Conservation (phyloP, 2,329 filamentous ascomycete genomes). For the Coniella lustricola region DNA sequence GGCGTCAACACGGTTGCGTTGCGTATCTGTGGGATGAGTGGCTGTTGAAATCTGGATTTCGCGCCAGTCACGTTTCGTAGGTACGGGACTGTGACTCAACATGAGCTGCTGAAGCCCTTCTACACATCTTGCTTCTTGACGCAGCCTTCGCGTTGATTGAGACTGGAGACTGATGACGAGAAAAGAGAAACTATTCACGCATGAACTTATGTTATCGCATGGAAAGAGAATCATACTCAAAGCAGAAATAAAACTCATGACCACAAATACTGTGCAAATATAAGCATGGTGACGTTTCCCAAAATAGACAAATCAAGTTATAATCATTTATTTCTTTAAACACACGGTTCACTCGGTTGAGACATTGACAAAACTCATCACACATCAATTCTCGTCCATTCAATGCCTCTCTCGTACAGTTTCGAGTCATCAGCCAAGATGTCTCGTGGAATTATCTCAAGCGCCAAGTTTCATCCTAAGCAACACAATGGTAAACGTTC, state of each 20-base stretch:
- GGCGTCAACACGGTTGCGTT: constrained; percentile 32
- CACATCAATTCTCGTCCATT: neutral
- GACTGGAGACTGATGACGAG: no score
- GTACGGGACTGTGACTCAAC: constrained; percentile 32
- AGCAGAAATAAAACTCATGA: no score
- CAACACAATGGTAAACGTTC: constrained; percentile 35
- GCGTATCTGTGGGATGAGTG: constrained; percentile 35
- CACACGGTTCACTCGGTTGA: neutral
- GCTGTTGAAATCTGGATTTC: constrained; percentile 40
- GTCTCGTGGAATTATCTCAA: constrained; percentile 39
- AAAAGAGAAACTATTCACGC: constrained; percentile 19
- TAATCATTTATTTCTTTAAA: neutral
- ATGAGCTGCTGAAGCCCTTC: constrained; percentile 37
- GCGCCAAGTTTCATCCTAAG: constrained; percentile 39
- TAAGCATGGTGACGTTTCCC: no score
- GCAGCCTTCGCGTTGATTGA: constrained; percentile 32
- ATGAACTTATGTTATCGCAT: neutral
- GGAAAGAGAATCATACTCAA: no score
- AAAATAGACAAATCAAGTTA: no score
- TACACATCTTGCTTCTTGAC: constrained; percentile 38
- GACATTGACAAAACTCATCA: neutral
- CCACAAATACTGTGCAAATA: no score
- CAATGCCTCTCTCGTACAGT: neutral
- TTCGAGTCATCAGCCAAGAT: constrained; percentile 22
- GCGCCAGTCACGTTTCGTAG: constrained; percentile 40